Evolutionary conservation across 2,329 filamentous ascomycete genomes (phyloP).

Genomic region (Trichoderma atrobrunneum): DNA sequence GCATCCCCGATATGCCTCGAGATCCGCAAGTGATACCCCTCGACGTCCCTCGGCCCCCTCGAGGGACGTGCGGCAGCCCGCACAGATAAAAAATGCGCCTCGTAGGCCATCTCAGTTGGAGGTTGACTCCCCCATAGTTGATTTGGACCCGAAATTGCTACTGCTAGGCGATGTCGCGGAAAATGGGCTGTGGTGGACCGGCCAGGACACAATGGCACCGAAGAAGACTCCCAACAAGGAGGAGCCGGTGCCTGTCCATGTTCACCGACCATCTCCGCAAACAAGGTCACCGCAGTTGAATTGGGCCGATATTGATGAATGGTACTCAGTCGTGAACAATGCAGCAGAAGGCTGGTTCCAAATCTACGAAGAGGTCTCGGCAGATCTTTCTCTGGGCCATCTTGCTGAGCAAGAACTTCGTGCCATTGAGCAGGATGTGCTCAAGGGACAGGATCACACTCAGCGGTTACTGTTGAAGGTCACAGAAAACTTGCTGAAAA

Average conservation of each 20-base stretch:
- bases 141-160: constrained; percentile 72
- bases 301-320: constrained; percentile 68
- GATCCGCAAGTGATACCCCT: constrained; percentile 26
- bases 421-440: constrained; percentile 46
- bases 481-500: constrained; percentile 74
- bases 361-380: constrained; percentile 53
- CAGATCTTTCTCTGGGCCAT: constrained; percentile 29
- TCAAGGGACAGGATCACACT: constrained; percentile 63
- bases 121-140: constrained; percentile 33
- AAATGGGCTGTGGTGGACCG: constrained; percentile 81
- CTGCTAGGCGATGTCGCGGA: constrained; percentile 74
- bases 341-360: constrained; percentile 66
- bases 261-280: constrained; percentile 12
- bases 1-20: constrained; percentile 35
- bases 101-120: constrained; percentile 24
- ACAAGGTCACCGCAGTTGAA: constrained; percentile 64
- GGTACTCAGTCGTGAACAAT: constrained; percentile 70
- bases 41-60: constrained; percentile 29
- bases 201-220: constrained; percentile 39
- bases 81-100: constrained; percentile 29
- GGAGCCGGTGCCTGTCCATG: constrained; percentile 15
- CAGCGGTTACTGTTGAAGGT: constrained; percentile 72
- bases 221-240: constrained; percentile 25
- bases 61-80: constrained; percentile 23
- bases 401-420: constrained; percentile 39